A percentile compares a stretch with the other conserved stretches of the same genome.
These are phyloP conservation scores for Lecanicillium sp. DNA, from an alignment of 2,329 filamentous ascomycete species.

Conservation along the genomic window DNA sequence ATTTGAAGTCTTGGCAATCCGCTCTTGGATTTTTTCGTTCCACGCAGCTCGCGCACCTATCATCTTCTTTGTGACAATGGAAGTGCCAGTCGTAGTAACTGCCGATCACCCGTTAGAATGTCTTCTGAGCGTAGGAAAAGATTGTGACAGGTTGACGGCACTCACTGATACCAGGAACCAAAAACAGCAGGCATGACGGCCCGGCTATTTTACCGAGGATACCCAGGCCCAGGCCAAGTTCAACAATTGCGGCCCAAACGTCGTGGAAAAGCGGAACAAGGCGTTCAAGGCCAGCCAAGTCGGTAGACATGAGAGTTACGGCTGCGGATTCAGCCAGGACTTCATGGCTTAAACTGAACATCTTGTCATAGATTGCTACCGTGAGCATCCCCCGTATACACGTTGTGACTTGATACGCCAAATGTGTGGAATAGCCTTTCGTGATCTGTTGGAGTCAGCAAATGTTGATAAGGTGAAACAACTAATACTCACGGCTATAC, in stretches of 20 bases:
- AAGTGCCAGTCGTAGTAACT: constrained; percentile 15
- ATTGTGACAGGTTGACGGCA: not conserved
- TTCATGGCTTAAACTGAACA: not conserved
- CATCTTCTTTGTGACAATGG: constrained; percentile 16
- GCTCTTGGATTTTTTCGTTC: constrained; percentile 29
- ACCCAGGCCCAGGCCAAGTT: not conserved
- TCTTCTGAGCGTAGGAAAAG: too few species aligned
- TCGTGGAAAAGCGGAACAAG: not conserved
- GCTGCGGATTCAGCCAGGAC: not conserved
- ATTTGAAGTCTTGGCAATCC: constrained; percentile 29
- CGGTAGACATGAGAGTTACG: not conserved
- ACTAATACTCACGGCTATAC: not conserved
- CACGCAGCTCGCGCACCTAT: constrained; percentile 26
- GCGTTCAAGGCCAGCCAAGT: not conserved
- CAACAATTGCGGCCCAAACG: not conserved
- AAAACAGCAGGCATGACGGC: not conserved
- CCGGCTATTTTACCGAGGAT: not conserved
- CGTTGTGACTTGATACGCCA: not conserved
- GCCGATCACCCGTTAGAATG: not conserved
- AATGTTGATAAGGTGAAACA: too few species aligned
- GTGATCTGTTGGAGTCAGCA: not conserved
- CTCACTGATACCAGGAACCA: not conserved
- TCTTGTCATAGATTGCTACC: constrained; percentile 1
- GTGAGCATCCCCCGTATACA: constrained; percentile 1
- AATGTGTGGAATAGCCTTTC: not conserved